Base-by-base conservation (phyloP, 345 rosid species). In the Barbarea vulgaris region DNA sequence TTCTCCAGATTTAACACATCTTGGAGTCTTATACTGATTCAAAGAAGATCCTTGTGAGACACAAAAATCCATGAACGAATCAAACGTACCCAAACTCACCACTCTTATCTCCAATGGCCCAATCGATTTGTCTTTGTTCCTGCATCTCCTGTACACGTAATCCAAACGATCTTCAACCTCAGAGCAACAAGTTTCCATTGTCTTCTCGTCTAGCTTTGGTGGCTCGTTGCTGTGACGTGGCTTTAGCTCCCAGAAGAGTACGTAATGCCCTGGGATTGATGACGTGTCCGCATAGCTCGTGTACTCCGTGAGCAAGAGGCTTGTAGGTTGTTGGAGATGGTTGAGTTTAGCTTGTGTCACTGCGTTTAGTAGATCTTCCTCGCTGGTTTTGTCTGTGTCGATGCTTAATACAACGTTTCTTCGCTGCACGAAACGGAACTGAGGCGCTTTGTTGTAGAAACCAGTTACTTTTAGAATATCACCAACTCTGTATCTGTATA, bases 11-110 rank as follows among this genome's bases (percentile, higher is more conserved):
- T 86, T 86, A 73, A 93, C 89, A 84, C 96, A 91, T 73, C 98
- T 88, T 17, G 98, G 96, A 7, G 97, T 93, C 83, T 93, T 93
- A 76, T 93, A 93, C 67, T 93, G 98, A 78, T 93, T 93, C 58
- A 93, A 87, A 0, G 98, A 93, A 54, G 98, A 93, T 5, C 98
- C 98, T 69, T 86, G 88, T 9, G 89, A 88, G 9, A 91, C 87
- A 54, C 96, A 91, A 19, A 82, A 86, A 70, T 93, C 98, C 98
- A 93, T 93, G 18, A 93, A 84, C 2, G 80, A 89, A 69, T 93
- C 97, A 57, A 93, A 93, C 51, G 93, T 77, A 36, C 94, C 94
- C 19, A 82, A 72, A 42, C 68, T 82, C 72, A 91, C 98, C 52
- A 93, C 94, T 71, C 96, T 86, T 60, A 93, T 87, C 88, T 93